Evolutionary conservation across 2,329 filamentous ascomycete species (phyloP), one percentile per base, ranked within the genome.

Genomic region (Diplodia corticola): DNA sequence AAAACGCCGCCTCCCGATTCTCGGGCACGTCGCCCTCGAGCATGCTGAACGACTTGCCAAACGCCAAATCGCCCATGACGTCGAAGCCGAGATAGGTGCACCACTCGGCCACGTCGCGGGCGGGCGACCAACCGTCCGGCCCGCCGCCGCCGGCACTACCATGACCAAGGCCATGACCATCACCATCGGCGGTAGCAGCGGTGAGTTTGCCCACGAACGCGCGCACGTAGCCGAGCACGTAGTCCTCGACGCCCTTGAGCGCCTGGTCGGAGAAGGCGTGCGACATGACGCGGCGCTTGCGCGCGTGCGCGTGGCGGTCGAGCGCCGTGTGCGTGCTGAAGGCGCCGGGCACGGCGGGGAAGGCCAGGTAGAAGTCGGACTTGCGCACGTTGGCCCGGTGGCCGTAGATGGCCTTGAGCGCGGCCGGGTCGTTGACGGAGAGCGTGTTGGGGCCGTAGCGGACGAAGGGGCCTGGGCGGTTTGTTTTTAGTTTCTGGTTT

Each of bases 391-490:
- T 65, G 30, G 53, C 54, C 6, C 54, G 28, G 54, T 65, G 63
- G 13, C 50, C 63, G 37, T 65, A 65, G 26, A 65, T 65, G 5
- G 51, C 51, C 26, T 82, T 81, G n/a, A 84, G 70, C 0, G 79
- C 80, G 30, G 72, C 84, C 68, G 85, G 85, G 66, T 87, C 88
- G 82, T 95, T 94, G 80, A 96, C 86, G 0, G 89, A 92, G 48
- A 96, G 80, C 67, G 86, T 87, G 77, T 92, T 92, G 50, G 92
- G 92, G 0, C 90, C 90, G 69, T 90, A 91, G 35, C 92, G 90
- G 20, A 94, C 89, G 63, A 88, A 77, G 12, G 46, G 12, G 12
- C 57, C 57, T 61, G n/a, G n/a, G n/a, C n/a, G n/a, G n/a, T n/a
- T n/a, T n/a, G n/a, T n/a, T n/a, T n/a, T n/a, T n/a, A n/a, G n/a